Conservation (phyloP, 441 rosid species). For the Bocquillonia castaneifolia region DNA sequence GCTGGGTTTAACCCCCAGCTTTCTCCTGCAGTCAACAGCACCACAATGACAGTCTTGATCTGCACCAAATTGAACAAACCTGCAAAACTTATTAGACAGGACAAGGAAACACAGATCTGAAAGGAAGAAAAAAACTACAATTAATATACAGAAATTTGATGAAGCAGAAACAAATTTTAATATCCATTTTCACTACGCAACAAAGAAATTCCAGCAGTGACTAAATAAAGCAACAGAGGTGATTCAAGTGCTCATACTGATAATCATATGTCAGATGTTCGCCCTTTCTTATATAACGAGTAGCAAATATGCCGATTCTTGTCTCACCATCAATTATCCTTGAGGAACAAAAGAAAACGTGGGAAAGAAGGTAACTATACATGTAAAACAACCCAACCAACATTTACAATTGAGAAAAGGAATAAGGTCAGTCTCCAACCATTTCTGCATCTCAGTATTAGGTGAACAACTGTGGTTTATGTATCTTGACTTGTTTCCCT, state of each 20-base stretch:
- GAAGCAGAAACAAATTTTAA: neutral
- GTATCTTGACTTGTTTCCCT: slow-evolving; percentile 96
- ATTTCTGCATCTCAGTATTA: slow-evolving; percentile 98
- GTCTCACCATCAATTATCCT: slow-evolving; percentile 99
- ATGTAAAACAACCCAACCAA: slow-evolving; percentile 15
- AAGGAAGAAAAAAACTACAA: neutral
- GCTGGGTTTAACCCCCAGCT: slow-evolving; percentile 85
- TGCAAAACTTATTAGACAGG: slow-evolving; percentile 60
- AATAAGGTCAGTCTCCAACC: slow-evolving; percentile 43
- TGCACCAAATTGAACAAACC: slow-evolving; percentile 99
- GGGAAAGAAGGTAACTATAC: slow-evolving; percentile 8
- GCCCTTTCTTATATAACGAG: slow-evolving; percentile 69
- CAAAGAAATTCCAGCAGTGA: neutral
- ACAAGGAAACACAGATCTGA: slow-evolving; percentile 13
- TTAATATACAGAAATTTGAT: neutral
- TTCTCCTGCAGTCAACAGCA: slow-evolving; percentile 67
- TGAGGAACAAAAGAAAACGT: neutral
- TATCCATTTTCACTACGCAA: neutral
- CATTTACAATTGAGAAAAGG: slow-evolving; percentile 12
- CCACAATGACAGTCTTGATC: slow-evolving; percentile 99
- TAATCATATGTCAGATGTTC: slow-evolving; percentile 96
- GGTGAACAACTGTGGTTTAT: slow-evolving; percentile 96
- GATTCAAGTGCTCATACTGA: slow-evolving; percentile 54
- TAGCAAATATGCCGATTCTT: slow-evolving; percentile 96
- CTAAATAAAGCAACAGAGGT: slow-evolving; percentile 20